Evolutionary conservation across 2,329 filamentous ascomycete species (phyloP).

Genomic region (Cryphonectria parasitica): DNA sequence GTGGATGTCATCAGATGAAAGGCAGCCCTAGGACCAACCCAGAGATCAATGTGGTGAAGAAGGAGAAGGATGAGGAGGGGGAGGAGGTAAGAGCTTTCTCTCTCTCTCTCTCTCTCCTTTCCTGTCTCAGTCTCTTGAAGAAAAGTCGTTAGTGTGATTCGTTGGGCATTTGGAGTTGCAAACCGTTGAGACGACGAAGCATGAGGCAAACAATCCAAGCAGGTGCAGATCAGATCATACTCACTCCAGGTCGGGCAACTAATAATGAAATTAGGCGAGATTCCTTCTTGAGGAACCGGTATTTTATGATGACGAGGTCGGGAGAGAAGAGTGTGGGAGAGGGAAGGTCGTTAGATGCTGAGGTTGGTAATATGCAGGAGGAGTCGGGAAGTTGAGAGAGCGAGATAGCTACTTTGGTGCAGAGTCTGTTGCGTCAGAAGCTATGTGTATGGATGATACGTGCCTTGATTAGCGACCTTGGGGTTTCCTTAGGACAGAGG

Average conservation of each 20-base stretch:
- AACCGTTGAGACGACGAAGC: not conserved
- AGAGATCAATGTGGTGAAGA: not conserved
- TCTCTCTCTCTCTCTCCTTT: not conserved
- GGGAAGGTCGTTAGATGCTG: not conserved
- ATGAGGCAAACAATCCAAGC: not conserved
- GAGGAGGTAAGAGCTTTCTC: no score
- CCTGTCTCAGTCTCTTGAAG: not conserved
- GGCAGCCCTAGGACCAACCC: not conserved
- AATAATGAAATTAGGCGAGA: not conserved
- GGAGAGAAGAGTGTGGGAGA: not conserved
- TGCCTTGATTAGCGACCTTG: conserved; percentile 15
- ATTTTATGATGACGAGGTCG: not conserved
- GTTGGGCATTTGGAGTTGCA: not conserved
- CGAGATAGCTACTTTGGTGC: conserved; percentile 21
- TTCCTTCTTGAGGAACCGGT: not conserved
- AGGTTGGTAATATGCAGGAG: not conserved
- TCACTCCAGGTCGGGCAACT: not conserved
- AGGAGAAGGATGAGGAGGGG: not conserved
- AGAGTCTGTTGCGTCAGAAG: conserved; percentile 29
- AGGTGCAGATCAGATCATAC: not conserved
- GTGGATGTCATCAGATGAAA: not conserved
- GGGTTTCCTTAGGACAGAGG: not conserved
- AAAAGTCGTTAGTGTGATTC: not conserved
- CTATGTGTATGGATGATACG: conserved; percentile 21
- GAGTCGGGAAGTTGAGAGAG: conserved; percentile 5